phyloP scores from a whole-genome alignment of 2,329 filamentous ascomycete species.

The Grosmannia penicillata region DNA sequence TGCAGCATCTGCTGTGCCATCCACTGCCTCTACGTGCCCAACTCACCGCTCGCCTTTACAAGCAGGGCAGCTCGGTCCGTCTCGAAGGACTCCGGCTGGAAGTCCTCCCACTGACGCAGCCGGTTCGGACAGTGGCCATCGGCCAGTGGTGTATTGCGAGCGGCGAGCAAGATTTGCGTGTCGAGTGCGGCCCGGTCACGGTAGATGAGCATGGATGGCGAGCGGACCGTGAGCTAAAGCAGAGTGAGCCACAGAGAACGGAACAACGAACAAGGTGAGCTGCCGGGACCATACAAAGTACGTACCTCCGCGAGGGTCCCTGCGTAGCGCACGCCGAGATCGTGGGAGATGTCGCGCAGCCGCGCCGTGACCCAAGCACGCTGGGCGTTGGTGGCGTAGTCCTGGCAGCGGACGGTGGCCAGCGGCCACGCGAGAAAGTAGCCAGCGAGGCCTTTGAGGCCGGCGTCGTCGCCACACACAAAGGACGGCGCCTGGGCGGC shows the following conservation, averaged over 20 bases:
- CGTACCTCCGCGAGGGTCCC: slow-evolving; percentile 38
- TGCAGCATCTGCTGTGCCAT: slow-evolving; percentile 23
- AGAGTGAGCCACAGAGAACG: slow-evolving; percentile 13
- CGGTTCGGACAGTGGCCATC: slow-evolving; percentile 24
- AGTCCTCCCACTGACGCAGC: slow-evolving; percentile 31
- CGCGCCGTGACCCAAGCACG: slow-evolving; percentile 39
- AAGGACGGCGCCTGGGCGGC: slow-evolving; percentile 23
- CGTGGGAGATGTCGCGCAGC: slow-evolving; percentile 36
- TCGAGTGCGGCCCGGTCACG: slow-evolving; percentile 24
- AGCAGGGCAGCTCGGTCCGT: slow-evolving; percentile 26
- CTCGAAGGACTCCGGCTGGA: slow-evolving; percentile 30
- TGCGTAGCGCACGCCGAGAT: slow-evolving; percentile 43
- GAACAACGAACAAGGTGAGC: neutral
- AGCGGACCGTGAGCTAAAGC: slow-evolving; percentile 44
- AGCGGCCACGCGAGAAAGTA: slow-evolving; percentile 47
- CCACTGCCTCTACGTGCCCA: slow-evolving; percentile 21
- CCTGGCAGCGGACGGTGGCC: slow-evolving; percentile 35
- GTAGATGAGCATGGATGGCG: slow-evolving; percentile 47
- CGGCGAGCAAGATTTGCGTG: slow-evolving; percentile 23
- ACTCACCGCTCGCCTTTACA: slow-evolving; percentile 22
- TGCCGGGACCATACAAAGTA: slow-evolving; percentile 1
- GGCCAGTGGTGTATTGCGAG: slow-evolving; percentile 10
- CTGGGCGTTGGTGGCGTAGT: slow-evolving; percentile 45
- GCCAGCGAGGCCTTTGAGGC: slow-evolving; percentile 38
- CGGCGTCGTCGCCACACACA: slow-evolving; percentile 32